These are phyloP conservation scores for Mucor plumbeus DNA, from an alignment of 371 early-diverging fungal species.

Conservation along the genomic window DNA sequence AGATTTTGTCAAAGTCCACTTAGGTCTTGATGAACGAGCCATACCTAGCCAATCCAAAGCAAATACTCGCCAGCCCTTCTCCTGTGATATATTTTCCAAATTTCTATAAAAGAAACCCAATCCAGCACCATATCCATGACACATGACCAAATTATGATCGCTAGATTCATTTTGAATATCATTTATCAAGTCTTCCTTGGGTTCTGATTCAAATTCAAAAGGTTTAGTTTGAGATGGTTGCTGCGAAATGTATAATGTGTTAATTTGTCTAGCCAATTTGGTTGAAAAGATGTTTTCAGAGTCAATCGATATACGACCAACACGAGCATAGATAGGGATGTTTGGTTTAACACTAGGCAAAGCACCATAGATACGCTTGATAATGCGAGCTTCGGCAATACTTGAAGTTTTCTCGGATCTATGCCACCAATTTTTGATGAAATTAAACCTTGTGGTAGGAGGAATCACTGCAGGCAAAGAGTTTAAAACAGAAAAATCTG, in stretches of 20 bases:
- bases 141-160: conserved; percentile 71
- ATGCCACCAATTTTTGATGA: conserved; percentile 55
- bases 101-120: conserved; percentile 91
- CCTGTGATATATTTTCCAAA: conserved; percentile 69
- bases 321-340: conserved; percentile 31
- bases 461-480: conserved; percentile 51
- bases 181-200: conserved; percentile 40
- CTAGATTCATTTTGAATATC: conserved; percentile 30
- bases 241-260: conserved; percentile 41
- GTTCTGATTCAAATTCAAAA: conserved; percentile 34
- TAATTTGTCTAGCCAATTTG: conserved; percentile 30
- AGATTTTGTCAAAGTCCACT: conserved; percentile 54
- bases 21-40: conserved; percentile 83
- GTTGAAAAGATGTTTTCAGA: conserved; percentile 34
- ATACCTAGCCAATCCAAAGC: conserved; percentile 90
- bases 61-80: conserved; percentile 74
- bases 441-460: conserved; percentile 51
- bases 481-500: conserved; percentile 20
- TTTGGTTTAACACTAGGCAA: conserved; percentile 28
- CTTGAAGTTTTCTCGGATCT: conserved; percentile 50
- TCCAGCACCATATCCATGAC: conserved; percentile 93
- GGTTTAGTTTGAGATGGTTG: conserved; percentile 26
- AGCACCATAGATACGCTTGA: conserved; percentile 49
- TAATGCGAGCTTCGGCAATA: conserved; percentile 54
- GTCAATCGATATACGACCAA: conserved; percentile 54